phyloP scores from a whole-genome alignment of 2,329 filamentous ascomycete species.

The Exophiala lecanii-corni region DNA sequence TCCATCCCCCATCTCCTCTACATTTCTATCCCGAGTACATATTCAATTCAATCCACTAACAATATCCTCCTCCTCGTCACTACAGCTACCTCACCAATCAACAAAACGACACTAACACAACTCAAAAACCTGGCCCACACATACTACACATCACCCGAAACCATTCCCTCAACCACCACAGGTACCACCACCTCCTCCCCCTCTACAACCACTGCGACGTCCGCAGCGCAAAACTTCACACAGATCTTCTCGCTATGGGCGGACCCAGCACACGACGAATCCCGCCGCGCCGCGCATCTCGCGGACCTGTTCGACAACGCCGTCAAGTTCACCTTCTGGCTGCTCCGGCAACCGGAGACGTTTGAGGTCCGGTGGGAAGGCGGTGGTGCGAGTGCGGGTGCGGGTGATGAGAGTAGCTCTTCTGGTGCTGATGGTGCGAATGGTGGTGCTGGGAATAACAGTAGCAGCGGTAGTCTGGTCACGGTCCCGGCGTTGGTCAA shows the following conservation, averaged over 20 bases:
- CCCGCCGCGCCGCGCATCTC: conserved; percentile 6
- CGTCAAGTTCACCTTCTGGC: conserved; percentile 8
- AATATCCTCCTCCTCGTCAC: no score
- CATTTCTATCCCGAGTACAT: no score
- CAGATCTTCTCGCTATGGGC: conserved; percentile 10
- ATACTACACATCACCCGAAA: neutral
- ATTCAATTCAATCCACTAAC: no score
- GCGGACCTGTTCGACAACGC: conserved; percentile 9
- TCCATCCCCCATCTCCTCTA: no score
- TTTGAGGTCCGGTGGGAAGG: conserved; percentile 7
- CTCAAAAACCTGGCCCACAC: conserved; percentile 1
- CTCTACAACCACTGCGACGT: neutral
- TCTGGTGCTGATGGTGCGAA: neutral
- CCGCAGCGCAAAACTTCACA: conserved; percentile 7
- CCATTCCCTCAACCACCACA: neutral
- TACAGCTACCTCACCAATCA: no score
- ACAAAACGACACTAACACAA: neutral
- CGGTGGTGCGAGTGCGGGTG: no score
- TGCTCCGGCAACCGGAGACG: conserved; percentile 11
- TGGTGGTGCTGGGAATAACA: neutral
- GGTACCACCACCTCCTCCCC: neutral
- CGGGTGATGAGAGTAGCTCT: neutral
- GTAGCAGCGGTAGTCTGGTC: neutral
- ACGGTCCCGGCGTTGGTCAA: conserved; percentile 4
- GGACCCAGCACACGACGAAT: conserved; percentile 7